phyloP scores from a whole-genome alignment of 176 grass and related monocot genomes.

The Pharus latifolius region DNA sequence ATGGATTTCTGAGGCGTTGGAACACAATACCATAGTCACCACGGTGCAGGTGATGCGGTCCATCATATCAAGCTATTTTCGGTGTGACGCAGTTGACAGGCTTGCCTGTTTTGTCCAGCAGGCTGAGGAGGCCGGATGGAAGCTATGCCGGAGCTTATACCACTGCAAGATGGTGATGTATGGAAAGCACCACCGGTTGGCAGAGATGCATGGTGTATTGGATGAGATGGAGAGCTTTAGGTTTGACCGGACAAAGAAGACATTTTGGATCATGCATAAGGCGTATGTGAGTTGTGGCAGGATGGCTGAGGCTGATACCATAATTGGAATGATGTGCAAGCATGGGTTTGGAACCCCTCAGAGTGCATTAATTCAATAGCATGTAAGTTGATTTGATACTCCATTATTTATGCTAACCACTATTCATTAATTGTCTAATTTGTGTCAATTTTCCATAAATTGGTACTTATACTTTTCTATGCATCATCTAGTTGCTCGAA shows the following conservation, averaged over 20 bases:
- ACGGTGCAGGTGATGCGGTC: conserved; percentile 43
- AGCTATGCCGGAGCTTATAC: conserved; percentile 69
- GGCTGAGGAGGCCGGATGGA: conserved; percentile 68
- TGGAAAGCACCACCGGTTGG: conserved; percentile 46
- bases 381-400: conserved; percentile 16
- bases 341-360: conserved; percentile 32
- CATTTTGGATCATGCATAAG: conserved; percentile 79
- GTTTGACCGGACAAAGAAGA: conserved; percentile 70
- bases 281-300: conserved; percentile 52
- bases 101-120: conserved; percentile 48
- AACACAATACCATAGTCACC: conserved; percentile 39
- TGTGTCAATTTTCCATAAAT: background rate
- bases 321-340: conserved; percentile 84
- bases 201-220: conserved; percentile 68
- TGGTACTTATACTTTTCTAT: too few species aligned
- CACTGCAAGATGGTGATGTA: conserved; percentile 98
- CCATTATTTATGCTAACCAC: background rate
- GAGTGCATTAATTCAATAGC: conserved; percentile 14
- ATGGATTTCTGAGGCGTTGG: conserved; percentile 55
- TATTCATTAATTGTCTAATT: background rate
- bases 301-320: conserved; percentile 36
- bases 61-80: conserved; percentile 62
- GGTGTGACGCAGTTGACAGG: conserved; percentile 40
- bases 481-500: background rate
- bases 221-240: conserved; percentile 68